Evolutionary conservation across 176 grass and related monocot genomes (phyloP), one percentile per base, ranked within the genome.

Genomic region (Eragrostis curvula): DNA sequence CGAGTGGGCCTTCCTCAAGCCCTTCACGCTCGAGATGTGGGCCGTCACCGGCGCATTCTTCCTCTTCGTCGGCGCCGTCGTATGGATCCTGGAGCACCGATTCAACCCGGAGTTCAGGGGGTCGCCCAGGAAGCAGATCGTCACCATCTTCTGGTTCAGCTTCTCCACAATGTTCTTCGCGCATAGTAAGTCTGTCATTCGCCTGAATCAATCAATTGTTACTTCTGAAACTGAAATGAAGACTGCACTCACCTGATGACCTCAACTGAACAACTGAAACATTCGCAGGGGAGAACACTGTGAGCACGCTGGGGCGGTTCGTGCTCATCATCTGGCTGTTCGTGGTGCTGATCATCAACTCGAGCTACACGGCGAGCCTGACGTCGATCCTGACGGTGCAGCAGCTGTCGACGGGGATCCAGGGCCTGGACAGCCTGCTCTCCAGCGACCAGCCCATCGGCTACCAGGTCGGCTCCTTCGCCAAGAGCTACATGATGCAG

Each of bases 341-440:
- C 68, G 92, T 98, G 51, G 96, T 98, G 8, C 85, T 98, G 45
- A 98, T 98, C 86, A 87, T 98, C 81, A 98, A 87, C 77, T 94
- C 92, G 5, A 98, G 96, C 86, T 98, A 98, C 86, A 98, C 96
- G 15, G 96, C 92, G 6, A 95, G 90, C 90, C 86, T 98, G 68
- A 98, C 96, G 49, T 98, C 96, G 8, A 95, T 95, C 65, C 90
- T 98, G 53, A 98, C 96, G 1, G 92, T 98, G 74, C 96, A 98
- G 84, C 96, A 98, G 85, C 81, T 98, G 41, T 93, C 90, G 2
- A 90, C 92, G 17, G 88, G 96, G 30, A 93, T 98, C 23, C 79
- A 87, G 70, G 95, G 96, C 7, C 88, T 98, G 0, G 96, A 98
- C 68, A 79, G 85, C 48, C 86, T 98, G 16, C 81, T 93, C 78